Base-by-base conservation (phyloP, 1,284 basidiomycete genomes). In the Lignosus rhinocerotis region DNA sequence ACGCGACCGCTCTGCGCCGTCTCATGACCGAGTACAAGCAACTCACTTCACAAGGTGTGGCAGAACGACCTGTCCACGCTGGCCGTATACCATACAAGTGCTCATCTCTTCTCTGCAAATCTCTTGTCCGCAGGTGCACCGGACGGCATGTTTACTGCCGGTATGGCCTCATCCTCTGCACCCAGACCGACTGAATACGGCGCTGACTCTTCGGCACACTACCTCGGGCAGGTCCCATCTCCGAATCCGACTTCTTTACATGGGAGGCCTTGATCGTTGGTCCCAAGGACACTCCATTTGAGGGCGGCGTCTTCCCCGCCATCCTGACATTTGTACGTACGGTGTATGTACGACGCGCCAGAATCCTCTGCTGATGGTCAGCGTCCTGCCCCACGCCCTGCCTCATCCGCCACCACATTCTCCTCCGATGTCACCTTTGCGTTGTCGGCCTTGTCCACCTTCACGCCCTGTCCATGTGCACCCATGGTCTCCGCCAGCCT, bases 241-340 rank as follows among this genome's bases (percentile, higher is more conserved):
- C 90, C 47, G 96, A 99, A 76, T 88, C 91, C 64, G 94, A 99
- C 78, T 96, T 99, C 80, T 94, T 99, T 73, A 91, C 90, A 63
- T 99, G 97, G 97, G 97, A 98, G 76, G 96, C 96, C 16, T 81
- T 99, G 66, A 96, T 99, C 60, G 90, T 88, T 67, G 97, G 97
- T 1, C 97, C 96, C 12, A 94, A 96, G 70, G 97, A 95, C 65
- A 99, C 97, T 44, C 97, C 97, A 1, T 99, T 97, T 73, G 97
- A 99, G 80, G 97, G 96, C 51, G 97, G 97, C 55, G 86, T 99
- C 31, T 99, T 99, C 68, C 86, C 88, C 49, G 97, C 97, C 34
- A 92, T 88, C 70, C 82, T 99, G 64, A 91, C 85, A 57, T 99
- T 98, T 75, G 94, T 95, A 73, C 70, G 93, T 84, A 34, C 38